A percentile compares a stretch with the other conserved stretches of the same genome.
Evolutionary conservation across 1,139 yeast genomes (phyloP).

Genomic region (Nakaseomyces uthaithaninus): DNA sequence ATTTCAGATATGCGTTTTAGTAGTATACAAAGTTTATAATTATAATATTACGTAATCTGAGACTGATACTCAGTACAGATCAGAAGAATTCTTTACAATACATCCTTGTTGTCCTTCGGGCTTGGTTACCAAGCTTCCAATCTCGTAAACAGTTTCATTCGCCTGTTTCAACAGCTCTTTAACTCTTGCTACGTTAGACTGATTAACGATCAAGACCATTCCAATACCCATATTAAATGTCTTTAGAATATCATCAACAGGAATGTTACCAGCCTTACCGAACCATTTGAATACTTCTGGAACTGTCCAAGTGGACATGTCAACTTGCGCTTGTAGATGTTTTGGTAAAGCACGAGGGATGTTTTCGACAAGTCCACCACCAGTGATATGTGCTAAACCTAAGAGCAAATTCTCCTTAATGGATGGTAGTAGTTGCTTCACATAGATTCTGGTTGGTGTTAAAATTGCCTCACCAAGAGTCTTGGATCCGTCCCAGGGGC

Average conservation of each 20-base stretch:
- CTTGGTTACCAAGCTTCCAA: conserved; percentile 64
- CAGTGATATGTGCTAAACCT: conserved; percentile 95
- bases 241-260: conserved; percentile 72
- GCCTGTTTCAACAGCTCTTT: conserved; percentile 46
- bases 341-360: conserved; percentile 91
- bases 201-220: conserved; percentile 80
- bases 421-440: conserved; percentile 75
- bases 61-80: conserved; percentile 40
- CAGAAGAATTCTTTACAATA: conserved; percentile 54
- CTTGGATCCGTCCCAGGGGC: conserved; percentile 76
- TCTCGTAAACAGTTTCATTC: conserved; percentile 70
- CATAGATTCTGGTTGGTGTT: conserved; percentile 90
- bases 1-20: neutral
- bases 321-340: conserved; percentile 69
- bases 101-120: conserved; percentile 51
- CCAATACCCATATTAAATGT: conserved; percentile 96
- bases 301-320: conserved; percentile 71
- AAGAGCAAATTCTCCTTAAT: conserved; percentile 59
- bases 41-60: neutral
- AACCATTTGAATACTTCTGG: conserved; percentile 92
- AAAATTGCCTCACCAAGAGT: conserved; percentile 82
- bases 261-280: conserved; percentile 85
- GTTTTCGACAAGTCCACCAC: conserved; percentile 96
- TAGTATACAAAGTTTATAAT: conserved; percentile 5
- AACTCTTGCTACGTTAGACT: conserved; percentile 53